These are phyloP conservation scores for Nigrospora sphaerica DNA, from an alignment of 2,329 filamentous ascomycete species.

Conservation along the genomic window DNA sequence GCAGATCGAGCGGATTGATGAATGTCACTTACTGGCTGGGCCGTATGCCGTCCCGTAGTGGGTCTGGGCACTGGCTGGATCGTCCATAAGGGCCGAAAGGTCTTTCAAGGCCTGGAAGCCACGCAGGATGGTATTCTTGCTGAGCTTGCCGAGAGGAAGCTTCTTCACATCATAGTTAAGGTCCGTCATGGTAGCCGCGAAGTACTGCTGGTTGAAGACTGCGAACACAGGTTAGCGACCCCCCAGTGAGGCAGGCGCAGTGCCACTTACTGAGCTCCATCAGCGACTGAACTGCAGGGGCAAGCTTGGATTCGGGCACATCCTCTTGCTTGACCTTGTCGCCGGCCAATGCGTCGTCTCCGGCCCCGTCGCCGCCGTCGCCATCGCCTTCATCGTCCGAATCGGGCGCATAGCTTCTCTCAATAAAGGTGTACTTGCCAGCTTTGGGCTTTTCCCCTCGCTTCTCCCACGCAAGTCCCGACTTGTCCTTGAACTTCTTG, in stretches of 20 bases:
- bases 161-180: slow-evolving; percentile 71
- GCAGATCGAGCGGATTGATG: too few species aligned
- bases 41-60: slow-evolving; percentile 30
- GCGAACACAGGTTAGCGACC: too few species aligned
- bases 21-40: slow-evolving; percentile 19
- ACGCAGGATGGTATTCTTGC: slow-evolving; percentile 66
- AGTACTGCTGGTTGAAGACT: slow-evolving; percentile 70
- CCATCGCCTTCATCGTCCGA: slow-evolving; percentile 28
- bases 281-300: slow-evolving; percentile 52
- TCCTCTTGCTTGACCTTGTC: slow-evolving; percentile 14
- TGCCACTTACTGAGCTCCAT: slow-evolving; percentile 53
- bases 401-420: slow-evolving; percentile 68
- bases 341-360: slow-evolving; percentile 1
- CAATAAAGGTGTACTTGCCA: slow-evolving; percentile 73
- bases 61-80: slow-evolving; percentile 36
- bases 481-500: slow-evolving; percentile 57
- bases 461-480: slow-evolving; percentile 47
- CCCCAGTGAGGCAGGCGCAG: too few species aligned
- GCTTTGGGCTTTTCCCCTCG: slow-evolving; percentile 49
- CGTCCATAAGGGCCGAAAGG: slow-evolving; percentile 58
- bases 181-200: slow-evolving; percentile 57
- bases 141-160: slow-evolving; percentile 76
- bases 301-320: slow-evolving; percentile 16
- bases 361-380: slow-evolving; percentile 18
- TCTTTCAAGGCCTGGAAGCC: slow-evolving; percentile 76